These are phyloP conservation scores for Ochromonas danica DNA, from an alignment of 108 stramenopile species.

Conservation along the genomic window DNA sequence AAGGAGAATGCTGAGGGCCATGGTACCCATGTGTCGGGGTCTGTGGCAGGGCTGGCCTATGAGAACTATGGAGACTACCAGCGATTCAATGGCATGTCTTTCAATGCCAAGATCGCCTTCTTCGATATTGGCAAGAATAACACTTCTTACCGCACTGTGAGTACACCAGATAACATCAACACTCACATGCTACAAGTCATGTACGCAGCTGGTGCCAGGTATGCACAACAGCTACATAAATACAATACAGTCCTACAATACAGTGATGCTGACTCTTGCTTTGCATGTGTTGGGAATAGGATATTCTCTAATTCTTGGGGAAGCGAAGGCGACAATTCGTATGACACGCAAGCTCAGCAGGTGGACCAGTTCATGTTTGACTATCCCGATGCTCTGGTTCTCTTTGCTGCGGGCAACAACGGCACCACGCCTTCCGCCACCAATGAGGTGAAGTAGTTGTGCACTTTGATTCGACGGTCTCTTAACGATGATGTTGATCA, in stretches of 20 bases:
- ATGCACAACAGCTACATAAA: no score
- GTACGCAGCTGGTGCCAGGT: no score
- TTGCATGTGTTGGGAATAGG: neutral
- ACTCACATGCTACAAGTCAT: neutral
- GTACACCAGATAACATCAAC: neutral
- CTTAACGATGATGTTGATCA: neutral
- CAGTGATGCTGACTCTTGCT: no score
- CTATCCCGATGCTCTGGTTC: constrained; percentile 1
- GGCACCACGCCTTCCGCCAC: no score
- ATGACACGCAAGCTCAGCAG: neutral
- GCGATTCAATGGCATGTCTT: neutral
- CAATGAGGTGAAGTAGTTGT: no score
- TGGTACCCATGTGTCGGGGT: constrained; percentile 24
- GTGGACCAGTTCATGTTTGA: constrained; percentile 24
- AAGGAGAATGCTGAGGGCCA: neutral
- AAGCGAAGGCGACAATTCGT: neutral
- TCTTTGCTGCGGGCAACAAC: constrained; percentile 27
- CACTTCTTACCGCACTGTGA: neutral
- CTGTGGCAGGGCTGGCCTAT: neutral
- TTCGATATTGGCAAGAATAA: neutral
- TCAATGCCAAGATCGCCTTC: constrained; percentile 32
- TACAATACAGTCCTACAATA: no score
- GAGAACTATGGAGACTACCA: constrained; percentile 21
- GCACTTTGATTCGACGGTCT: no score
- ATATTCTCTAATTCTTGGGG: constrained; percentile 30